Base-by-base conservation (phyloP, 441 rosid species). In the Isatis lusitanica region DNA sequence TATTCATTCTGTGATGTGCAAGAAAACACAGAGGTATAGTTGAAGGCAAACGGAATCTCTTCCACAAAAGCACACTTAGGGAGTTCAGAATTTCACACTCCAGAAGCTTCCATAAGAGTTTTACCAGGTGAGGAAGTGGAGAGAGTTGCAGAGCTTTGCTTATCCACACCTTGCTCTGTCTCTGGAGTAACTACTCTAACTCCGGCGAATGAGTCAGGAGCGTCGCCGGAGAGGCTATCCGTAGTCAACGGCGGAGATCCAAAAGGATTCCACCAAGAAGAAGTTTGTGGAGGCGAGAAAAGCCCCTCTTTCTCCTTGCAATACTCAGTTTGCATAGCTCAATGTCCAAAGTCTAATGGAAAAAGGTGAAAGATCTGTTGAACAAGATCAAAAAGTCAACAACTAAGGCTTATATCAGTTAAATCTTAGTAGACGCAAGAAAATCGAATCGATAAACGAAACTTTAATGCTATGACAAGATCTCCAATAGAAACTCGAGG, bases 271-370 rank as follows among this genome's bases (percentile, higher is more conserved):
- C 88, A 89, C 92, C 90, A 84, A 79, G 84, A 80, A 50, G 74
- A 79, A 46, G 71, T 58, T 24, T 86, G 66, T 36, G 83, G 82
- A 58, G 77, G 73, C 1, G 83, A 78, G 15, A 82, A 70, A 52
- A 86, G 50, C 62, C 86, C 92, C 71, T 82, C 92, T 64, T 80
- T 87, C 39, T 51, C 70, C 70, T 66, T 66, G 36, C 48, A 38
- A 9, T 51, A 21, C 36, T 80, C 76, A 66, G 86, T 78, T 80
- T 86, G 91, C 96, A 84, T 85, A 78, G 89, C 87, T 90, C 85
- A 87, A 57, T 66, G 62, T 48, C 47, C 50, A 44, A 65, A 59
- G 62, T 68, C 71, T 68, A 63, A 48, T 65, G 24, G 42, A 63
- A 15, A 16, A 1, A 63, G 4, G 47, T 35, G 35, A 82, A 57